A percentile compares a stretch with the other conserved stretches of the same genome.
Conservation (phyloP, 2,329 filamentous ascomycete species). For the Phyllosticta citrichinensis region DNA sequence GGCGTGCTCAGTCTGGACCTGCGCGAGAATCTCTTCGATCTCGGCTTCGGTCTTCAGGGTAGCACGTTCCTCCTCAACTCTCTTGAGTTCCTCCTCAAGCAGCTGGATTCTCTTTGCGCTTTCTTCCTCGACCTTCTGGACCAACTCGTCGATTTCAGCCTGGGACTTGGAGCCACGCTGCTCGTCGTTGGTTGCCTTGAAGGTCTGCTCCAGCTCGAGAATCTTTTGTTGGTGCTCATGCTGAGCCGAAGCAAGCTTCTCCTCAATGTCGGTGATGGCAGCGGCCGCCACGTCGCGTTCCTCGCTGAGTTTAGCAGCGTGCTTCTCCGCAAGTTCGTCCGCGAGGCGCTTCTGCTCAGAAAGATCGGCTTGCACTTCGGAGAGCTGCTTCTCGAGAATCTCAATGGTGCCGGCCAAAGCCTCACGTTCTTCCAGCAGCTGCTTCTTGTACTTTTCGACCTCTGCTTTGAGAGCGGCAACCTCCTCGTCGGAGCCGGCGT, state of each 20-base stretch:
- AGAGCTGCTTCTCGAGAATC: conserved; percentile 4
- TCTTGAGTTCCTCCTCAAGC: not conserved
- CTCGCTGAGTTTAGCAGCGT: not conserved
- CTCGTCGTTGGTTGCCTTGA: conserved; percentile 2
- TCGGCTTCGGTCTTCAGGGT: not conserved
- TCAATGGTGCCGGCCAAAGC: conserved; percentile 1
- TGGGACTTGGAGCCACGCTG: conserved; percentile 1
- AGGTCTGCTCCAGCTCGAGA: not conserved
- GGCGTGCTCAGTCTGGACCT: conserved; percentile 1
- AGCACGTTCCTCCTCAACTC: not conserved
- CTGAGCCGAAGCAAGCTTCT: conserved; percentile 6
- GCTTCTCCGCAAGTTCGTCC: not conserved
- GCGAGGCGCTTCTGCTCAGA: conserved; percentile 1
- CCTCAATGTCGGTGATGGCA: conserved; percentile 6
- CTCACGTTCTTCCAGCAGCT: conserved; percentile 7
- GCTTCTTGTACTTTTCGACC: conserved; percentile 8
- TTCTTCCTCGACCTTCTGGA: not conserved
- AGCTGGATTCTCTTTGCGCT: conserved; percentile 1
- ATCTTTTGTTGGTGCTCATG: conserved; percentile 6
- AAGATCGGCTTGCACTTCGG: not conserved
- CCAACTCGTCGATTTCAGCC: conserved; percentile 2
- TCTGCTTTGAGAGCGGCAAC: conserved; percentile 1
- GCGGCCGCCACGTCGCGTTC: conserved; percentile 3
- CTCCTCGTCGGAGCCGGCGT: not conserved
- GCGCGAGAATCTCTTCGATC: not conserved